Evolutionary conservation across 2,329 filamentous ascomycete genomes (phyloP), one percentile per base, ranked within the genome.

Genomic region (Xylaria sp.): DNA sequence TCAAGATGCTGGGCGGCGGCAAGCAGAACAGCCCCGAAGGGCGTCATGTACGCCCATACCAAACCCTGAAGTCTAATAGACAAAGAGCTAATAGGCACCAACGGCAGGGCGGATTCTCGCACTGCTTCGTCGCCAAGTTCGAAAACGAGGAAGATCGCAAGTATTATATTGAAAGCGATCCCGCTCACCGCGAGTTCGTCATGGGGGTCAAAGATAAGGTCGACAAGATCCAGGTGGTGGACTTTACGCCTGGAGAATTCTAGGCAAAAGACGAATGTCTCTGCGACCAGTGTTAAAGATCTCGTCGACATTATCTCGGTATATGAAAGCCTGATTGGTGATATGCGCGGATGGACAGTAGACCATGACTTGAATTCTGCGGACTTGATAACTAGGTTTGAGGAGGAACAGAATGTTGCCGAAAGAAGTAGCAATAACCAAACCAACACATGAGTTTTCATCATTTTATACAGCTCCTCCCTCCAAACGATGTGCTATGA

Each of bases 121-220:
- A 93, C 75, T 88, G 84, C 0, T 92, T 92, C 73, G 84, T 93
- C 1, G 84, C 87, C 31, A 86, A 91, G 73, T 93, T 93, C 68
- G 84, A 85, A 3, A 90, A 78, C 55, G 82, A 84, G 37, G 86
- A 88, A 70, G 90, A 93, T 74, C 82, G 90, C 63, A 86, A 89
- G 70, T 93, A 92, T 75, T 93, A 93, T 75, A 77, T 90, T 2
- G 77, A 85, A 56, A 82, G 86, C 28, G 91, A 93, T 72, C 90
- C 89, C 0, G 85, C 81, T 37, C 91, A 93, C 78, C 79, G 83
- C 62, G 85, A 79, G 0, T 92, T 92, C 74, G 81, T 87, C 10
- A 81, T 83, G 69, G 85, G 80, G 70, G 76, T 87, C 39, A 80
- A 81, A 9, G 80, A 79, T 7, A 73, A 88, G 18, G 69, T 89